These are phyloP conservation scores for Saitozyma sp. DNA, from an alignment of 768 basidiomycete species.

Conservation along the genomic window DNA sequence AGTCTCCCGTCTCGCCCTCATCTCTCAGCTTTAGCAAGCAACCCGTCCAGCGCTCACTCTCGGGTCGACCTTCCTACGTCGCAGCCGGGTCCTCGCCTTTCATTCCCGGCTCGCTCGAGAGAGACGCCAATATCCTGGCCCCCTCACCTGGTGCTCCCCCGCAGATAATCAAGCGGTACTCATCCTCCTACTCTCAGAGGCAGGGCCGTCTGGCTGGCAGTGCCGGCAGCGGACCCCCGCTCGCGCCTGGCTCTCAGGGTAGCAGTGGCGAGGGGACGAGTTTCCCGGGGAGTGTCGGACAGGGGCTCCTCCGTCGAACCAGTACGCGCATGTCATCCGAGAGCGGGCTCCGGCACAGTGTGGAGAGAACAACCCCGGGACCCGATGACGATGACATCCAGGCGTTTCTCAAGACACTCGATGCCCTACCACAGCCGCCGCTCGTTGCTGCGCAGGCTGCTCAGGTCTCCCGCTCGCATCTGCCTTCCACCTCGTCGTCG, in stretches of 20 bases:
- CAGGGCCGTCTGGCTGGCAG: constrained; percentile 11
- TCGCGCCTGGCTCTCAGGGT: constrained; percentile 26
- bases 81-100: constrained; percentile 35
- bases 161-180: constrained; percentile 46
- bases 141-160: constrained; percentile 19
- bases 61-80: constrained; percentile 28
- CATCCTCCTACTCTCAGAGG: constrained; percentile 42
- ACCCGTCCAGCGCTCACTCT: constrained; percentile 32
- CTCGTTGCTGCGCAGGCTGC: constrained; percentile 41
- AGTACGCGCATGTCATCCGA: constrained; percentile 35
- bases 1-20: constrained; percentile 32
- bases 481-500: constrained; percentile 47
- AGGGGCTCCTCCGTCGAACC: constrained; percentile 20
- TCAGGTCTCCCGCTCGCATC: constrained; percentile 25
- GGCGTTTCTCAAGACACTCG: constrained; percentile 50
- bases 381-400: constrained; percentile 48
- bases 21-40: constrained; percentile 38
- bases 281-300: constrained; percentile 25
- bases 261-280: constrained; percentile 38
- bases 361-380: constrained; percentile 20
- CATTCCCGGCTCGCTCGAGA: constrained; percentile 39
- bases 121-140: constrained; percentile 13
- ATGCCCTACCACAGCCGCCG: constrained; percentile 45
- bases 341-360: constrained; percentile 29
- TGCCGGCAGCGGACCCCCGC: background rate